Conservation (phyloP, 1,139 yeast species). For the Schwanniomyces etchellsii region DNA sequence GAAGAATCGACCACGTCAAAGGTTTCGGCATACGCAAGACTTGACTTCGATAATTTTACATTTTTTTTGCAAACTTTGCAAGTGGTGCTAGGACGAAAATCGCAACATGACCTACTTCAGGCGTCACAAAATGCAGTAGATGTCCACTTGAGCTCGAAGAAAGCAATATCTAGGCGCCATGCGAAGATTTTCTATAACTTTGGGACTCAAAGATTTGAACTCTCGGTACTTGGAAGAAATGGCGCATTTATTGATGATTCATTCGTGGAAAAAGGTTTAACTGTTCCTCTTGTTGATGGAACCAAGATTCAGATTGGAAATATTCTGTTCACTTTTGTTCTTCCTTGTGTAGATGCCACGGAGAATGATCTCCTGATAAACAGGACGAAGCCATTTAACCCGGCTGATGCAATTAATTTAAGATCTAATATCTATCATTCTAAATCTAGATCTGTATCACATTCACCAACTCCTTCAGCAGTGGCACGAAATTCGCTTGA, state of each 20-base stretch:
- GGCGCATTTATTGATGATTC: conserved; percentile 93
- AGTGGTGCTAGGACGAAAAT: conserved; percentile 83
- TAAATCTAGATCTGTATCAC: conserved; percentile 13
- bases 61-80: conserved; percentile 95
- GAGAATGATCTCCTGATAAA: conserved; percentile 14
- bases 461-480: conserved; percentile 11
- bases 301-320: conserved; percentile 91
- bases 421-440: conserved; percentile 37
- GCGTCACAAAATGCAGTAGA: conserved; percentile 62
- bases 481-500: neutral
- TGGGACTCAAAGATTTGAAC: conserved; percentile 88
- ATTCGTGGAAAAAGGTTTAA: conserved; percentile 83
- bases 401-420: conserved; percentile 49
- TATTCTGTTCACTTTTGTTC: conserved; percentile 77
- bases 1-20: conserved; percentile 38
- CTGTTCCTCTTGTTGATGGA: conserved; percentile 76
- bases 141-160: conserved; percentile 85
- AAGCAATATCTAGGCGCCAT: conserved; percentile 88
- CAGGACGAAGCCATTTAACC: conserved; percentile 38
- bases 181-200: conserved; percentile 94
- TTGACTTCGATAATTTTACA: conserved; percentile 88
- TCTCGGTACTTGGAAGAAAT: conserved; percentile 85
- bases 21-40: conserved; percentile 88
- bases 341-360: conserved; percentile 52
- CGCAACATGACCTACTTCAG: conserved; percentile 60